Conservation (phyloP, 2,329 filamentous ascomycete genomes). For the Hypoxylon sp. region DNA sequence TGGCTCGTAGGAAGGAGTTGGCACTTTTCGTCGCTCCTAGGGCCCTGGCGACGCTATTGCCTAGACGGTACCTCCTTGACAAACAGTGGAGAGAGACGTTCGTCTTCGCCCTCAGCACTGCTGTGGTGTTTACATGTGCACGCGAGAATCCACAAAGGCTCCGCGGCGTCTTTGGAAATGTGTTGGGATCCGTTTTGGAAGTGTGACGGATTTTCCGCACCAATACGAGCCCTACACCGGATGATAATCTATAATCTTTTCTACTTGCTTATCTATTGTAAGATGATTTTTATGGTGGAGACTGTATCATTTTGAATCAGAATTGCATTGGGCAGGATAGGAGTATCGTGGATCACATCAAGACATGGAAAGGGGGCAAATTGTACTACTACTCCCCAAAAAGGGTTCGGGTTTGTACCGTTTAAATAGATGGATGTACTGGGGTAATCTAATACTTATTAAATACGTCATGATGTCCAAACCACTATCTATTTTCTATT, state of each 20-base stretch:
- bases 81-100: slow-evolving; percentile 77
- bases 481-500: background rate
- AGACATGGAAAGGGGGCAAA: slow-evolving; percentile 15
- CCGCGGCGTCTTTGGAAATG: slow-evolving; percentile 76
- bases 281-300: slow-evolving; percentile 1
- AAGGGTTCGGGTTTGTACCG: background rate
- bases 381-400: background rate
- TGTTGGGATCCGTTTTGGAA: slow-evolving; percentile 68
- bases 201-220: slow-evolving; percentile 34
- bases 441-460: slow-evolving; percentile 12
- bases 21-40: slow-evolving; percentile 85
- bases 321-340: slow-evolving; percentile 23
- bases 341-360: slow-evolving; percentile 20
- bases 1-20: slow-evolving; percentile 78
- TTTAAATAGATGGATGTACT: background rate
- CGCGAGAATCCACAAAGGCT: slow-evolving; percentile 74
- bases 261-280: slow-evolving; percentile 7
- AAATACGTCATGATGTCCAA: background rate
- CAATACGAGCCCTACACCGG: background rate
- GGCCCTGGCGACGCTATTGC: slow-evolving; percentile 81
- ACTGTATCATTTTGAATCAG: background rate
- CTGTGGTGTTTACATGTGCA: slow-evolving; percentile 78
- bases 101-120: slow-evolving; percentile 77
- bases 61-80: slow-evolving; percentile 74
- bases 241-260: slow-evolving; percentile 1